Evolutionary conservation across 768 basidiomycete species (phyloP).

Genomic region (Clitopilus hobsonii): DNA sequence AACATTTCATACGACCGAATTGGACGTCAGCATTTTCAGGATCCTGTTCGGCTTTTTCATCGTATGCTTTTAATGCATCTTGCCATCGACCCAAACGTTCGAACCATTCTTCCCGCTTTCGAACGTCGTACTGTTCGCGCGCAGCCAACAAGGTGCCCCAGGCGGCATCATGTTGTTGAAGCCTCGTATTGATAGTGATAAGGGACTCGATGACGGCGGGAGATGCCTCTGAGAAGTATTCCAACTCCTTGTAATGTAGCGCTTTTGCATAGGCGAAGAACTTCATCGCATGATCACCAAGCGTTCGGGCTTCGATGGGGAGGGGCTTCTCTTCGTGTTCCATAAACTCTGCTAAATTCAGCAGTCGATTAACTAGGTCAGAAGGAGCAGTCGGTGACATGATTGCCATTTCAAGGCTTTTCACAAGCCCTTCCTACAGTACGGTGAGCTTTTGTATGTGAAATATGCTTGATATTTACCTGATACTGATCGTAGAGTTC

Average conservation of each 20-base stretch:
- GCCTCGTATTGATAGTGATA: constrained; percentile 92
- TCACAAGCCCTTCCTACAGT: constrained; percentile 86
- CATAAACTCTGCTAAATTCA: constrained; percentile 98
- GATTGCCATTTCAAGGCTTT: constrained; percentile 83
- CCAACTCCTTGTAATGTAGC: constrained; percentile 96
- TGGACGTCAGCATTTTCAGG: constrained; percentile 73
- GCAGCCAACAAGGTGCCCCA: constrained; percentile 94
- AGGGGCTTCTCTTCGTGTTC: constrained; percentile 97
- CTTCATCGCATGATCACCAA: constrained; percentile 91
- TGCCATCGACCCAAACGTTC: constrained; percentile 96
- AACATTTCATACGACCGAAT: constrained; percentile 90
- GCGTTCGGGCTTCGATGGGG: constrained; percentile 87
- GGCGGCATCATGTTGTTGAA: constrained; percentile 96
- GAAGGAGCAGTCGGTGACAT: constrained; percentile 72
- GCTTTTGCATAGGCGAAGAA: constrained; percentile 97
- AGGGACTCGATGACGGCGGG: constrained; percentile 89
- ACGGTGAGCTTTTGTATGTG: constrained; percentile 3
- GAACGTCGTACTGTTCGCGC: constrained; percentile 83
- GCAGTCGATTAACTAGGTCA: constrained; percentile 84
- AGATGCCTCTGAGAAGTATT: constrained; percentile 91
- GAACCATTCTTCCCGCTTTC: constrained; percentile 97
- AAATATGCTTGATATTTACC: constrained; percentile 37
- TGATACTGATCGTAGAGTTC: constrained; percentile 97
- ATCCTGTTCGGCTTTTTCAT: constrained; percentile 71
- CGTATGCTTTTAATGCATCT: constrained; percentile 84